Percentiles rank a stretch among this genome's conserved stretches.
Evolutionary conservation across 768 basidiomycete species (phyloP).

Genomic region (Mycena vitilis): DNA sequence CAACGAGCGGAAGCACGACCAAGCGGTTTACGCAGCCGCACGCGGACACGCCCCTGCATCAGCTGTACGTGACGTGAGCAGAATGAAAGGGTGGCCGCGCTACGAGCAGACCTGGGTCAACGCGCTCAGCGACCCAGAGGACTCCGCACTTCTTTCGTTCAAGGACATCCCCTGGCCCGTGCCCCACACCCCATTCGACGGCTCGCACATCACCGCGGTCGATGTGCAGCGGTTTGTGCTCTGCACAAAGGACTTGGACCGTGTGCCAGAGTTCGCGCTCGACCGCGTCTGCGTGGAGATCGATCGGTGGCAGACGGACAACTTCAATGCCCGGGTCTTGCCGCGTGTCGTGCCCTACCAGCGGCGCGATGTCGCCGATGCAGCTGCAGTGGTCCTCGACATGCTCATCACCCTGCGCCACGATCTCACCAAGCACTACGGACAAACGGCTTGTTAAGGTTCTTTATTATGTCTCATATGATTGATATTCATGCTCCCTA

Average conservation of each 20-base stretch:
- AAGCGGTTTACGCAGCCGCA: not conserved
- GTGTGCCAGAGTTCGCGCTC: not conserved
- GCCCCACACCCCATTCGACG: not conserved
- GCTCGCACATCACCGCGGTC: constrained; percentile 18
- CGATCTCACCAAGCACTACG: not conserved
- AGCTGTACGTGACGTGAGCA: no score
- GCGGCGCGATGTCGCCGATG: not conserved
- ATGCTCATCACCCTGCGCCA: constrained; percentile 16
- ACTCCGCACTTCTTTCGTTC: constrained; percentile 9
- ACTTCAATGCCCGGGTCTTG: not conserved
- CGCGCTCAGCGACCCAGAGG: not conserved
- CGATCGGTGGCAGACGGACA: constrained; percentile 17
- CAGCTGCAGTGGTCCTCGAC: constrained; percentile 14
- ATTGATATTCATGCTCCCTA: not conserved
- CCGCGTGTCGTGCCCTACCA: constrained; percentile 3
- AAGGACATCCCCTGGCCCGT: constrained; percentile 24
- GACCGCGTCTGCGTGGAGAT: not conserved
- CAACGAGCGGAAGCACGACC: not conserved
- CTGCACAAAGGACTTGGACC: not conserved
- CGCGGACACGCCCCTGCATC: not conserved
- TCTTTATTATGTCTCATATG: not conserved
- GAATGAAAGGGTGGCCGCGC: not conserved
- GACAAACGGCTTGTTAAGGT: not conserved
- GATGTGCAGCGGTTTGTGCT: constrained; percentile 21
- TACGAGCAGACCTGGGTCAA: constrained; percentile 15